Percentiles rank a stretch among this genome's conserved stretches.
Evolutionary conservation across 1,139 yeast species (phyloP).

Genomic region (Magnusiomyces ingens): DNA sequence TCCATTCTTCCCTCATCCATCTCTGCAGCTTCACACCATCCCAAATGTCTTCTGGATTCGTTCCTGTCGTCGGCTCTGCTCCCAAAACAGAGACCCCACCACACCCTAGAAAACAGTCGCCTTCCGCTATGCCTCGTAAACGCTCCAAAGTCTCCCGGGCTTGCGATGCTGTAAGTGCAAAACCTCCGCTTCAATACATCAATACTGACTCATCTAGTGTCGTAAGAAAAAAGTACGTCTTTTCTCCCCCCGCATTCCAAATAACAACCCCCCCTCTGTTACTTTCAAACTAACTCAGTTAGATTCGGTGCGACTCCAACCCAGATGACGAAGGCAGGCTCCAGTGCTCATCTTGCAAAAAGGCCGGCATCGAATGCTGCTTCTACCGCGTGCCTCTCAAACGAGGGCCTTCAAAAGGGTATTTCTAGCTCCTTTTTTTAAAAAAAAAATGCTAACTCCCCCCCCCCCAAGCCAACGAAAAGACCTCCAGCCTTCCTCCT

Average conservation of each 20-base stretch:
- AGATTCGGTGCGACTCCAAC: conserved; percentile 38
- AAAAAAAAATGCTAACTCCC: no score
- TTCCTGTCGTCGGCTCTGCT: no score
- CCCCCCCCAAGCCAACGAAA: conserved; percentile 15
- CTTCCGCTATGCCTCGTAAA: conserved; percentile 26
- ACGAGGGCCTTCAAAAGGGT: conserved; percentile 38
- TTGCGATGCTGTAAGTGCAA: conserved; percentile 34
- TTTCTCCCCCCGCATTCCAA: conserved; percentile 5
- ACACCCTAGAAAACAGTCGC: background rate
- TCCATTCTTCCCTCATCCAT: no score
- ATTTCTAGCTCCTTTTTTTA: conserved; percentile 20
- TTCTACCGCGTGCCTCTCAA: conserved; percentile 39
- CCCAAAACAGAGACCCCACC: no score
- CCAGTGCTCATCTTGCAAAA: conserved; percentile 35
- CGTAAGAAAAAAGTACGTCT: conserved; percentile 35
- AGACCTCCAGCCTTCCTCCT: background rate
- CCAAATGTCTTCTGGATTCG: no score
- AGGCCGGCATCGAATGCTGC: conserved; percentile 36
- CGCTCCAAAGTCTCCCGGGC: conserved; percentile 40
- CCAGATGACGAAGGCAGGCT: conserved; percentile 25
- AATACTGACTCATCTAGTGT: conserved; percentile 22
- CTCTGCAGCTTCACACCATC: no score
- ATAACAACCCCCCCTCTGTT: no score
- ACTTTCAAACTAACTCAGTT: background rate
- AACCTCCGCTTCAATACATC: no score